Conservation (phyloP, 2,329 filamentous ascomycete genomes). For the Sporothrix pallida region DNA sequence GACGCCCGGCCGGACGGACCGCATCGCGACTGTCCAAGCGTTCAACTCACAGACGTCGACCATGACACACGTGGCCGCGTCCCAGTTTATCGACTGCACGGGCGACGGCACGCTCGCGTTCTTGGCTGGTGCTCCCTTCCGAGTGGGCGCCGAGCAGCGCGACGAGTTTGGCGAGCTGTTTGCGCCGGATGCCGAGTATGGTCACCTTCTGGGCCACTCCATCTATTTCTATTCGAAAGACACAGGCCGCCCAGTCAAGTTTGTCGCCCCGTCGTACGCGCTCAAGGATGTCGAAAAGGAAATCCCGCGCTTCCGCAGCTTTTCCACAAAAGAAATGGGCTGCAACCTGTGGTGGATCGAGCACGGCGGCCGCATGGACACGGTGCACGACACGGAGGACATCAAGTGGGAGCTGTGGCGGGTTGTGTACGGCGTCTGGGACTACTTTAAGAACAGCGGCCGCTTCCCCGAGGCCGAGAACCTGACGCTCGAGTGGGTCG, state of each 20-base stretch:
- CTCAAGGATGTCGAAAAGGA: constrained; percentile 39
- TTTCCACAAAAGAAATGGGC: constrained; percentile 41
- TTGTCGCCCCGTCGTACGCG: constrained; percentile 40
- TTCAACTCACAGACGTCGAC: constrained; percentile 40
- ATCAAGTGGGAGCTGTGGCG: constrained; percentile 43
- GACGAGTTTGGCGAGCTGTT: constrained; percentile 41
- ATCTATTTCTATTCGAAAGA: constrained; percentile 43
- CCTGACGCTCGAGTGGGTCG: constrained; percentile 41
- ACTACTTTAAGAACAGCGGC: constrained; percentile 42
- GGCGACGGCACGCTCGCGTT: constrained; percentile 41
- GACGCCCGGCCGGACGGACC: constrained; percentile 21
- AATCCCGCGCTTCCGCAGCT: constrained; percentile 41
- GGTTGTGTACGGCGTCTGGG: constrained; percentile 41
- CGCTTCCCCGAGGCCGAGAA: constrained; percentile 41
- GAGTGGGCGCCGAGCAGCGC: constrained; percentile 39
- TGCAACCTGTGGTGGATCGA: constrained; percentile 42
- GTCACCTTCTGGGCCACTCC: constrained; percentile 41
- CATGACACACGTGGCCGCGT: constrained; percentile 43
- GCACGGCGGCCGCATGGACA: constrained; percentile 41
- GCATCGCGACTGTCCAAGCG: constrained; percentile 39
- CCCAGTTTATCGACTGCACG: constrained; percentile 41
- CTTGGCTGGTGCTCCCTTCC: constrained; percentile 40
- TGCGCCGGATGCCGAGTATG: constrained; percentile 40
- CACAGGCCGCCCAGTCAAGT: constrained; percentile 38
- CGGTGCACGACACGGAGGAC: constrained; percentile 41